Evolutionary conservation across 805 yeast species (phyloP), one percentile per base, ranked within the genome.

Genomic region (Starmerella floricola): DNA sequence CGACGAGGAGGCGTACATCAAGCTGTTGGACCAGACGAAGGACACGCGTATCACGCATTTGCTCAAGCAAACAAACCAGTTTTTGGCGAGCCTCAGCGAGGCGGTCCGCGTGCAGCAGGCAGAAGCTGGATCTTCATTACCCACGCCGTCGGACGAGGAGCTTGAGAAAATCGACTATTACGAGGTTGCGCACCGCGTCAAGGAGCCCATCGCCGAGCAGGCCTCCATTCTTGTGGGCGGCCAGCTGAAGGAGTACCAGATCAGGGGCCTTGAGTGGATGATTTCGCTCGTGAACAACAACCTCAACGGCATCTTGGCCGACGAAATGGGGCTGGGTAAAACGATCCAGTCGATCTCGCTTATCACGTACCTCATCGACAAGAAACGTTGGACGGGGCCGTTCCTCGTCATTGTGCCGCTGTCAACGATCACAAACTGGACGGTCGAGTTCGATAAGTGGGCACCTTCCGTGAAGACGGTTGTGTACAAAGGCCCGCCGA

Each of bases 261-360:
- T 88, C 42, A 83, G 83, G 61, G 98, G 98, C 56, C 68, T 91
- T 43, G 94, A 88, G 59, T 88, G 98, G 98, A 88, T 88, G 98
- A 94, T 88, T 4, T 88, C 97, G 0, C 67, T 88, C 41, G 88
- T 72, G 62, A 88, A 88, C 58, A 88, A 88, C 62, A 93, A 84
- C 60, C 71, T 88, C 56, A 91, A 88, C 60, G 98, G 98, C 66
- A 88, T 88, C 47, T 65, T 88, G 40, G 98, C 98, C 8, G 97
- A 88, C 65, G 98, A 88, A 64, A 88, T 88, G 98, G 98, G 98
- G 45, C 71, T 88, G 44, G 98, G 98, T 59, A 88, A 88, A 59
- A 88, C 98, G 1, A 88, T 88, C 59, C 98, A 88, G 66, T 78
- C 95, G 0, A 78, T 88, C 41, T 86, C 97, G 1, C 68, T 88